These are phyloP conservation scores for Talaromyces ruber DNA, from an alignment of 495 filamentous ascomycete species.

Conservation along the genomic window DNA sequence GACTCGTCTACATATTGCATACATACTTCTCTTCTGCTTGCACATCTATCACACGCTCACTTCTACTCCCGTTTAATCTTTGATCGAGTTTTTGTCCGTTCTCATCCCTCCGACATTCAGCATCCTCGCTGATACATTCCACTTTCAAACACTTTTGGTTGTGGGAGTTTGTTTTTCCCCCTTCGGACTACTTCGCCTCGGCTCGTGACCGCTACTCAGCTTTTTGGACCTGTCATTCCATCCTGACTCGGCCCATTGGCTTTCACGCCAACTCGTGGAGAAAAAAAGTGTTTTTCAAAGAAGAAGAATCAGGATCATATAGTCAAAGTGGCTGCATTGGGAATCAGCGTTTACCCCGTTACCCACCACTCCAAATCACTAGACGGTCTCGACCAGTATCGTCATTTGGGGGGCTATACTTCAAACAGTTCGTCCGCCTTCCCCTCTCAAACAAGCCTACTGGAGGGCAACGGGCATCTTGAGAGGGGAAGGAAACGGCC, in stretches of 20 bases:
- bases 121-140: background rate
- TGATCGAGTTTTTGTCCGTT: background rate
- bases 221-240: background rate
- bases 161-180: background rate
- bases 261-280: background rate
- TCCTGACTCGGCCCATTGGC: background rate
- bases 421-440: slow-evolving; percentile 17
- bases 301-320: background rate
- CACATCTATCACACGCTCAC: slow-evolving; percentile 3
- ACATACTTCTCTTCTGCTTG: slow-evolving; percentile 4
- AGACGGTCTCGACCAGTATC: slow-evolving; percentile 27
- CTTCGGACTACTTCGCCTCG: background rate
- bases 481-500: slow-evolving; percentile 33
- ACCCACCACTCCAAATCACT: slow-evolving; percentile 25
- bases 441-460: slow-evolving; percentile 29
- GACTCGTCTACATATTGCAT: background rate
- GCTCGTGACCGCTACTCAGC: background rate
- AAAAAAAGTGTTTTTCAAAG: background rate
- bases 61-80: background rate
- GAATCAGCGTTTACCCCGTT: slow-evolving; percentile 28
- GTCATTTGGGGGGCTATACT: slow-evolving; percentile 19
- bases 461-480: slow-evolving; percentile 25
- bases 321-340: slow-evolving; percentile 36
- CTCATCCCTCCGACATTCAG: background rate
- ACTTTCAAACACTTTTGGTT: background rate